Conservation (phyloP, 2,329 filamentous ascomycete species). For the Aureobasidium zeae region DNA sequence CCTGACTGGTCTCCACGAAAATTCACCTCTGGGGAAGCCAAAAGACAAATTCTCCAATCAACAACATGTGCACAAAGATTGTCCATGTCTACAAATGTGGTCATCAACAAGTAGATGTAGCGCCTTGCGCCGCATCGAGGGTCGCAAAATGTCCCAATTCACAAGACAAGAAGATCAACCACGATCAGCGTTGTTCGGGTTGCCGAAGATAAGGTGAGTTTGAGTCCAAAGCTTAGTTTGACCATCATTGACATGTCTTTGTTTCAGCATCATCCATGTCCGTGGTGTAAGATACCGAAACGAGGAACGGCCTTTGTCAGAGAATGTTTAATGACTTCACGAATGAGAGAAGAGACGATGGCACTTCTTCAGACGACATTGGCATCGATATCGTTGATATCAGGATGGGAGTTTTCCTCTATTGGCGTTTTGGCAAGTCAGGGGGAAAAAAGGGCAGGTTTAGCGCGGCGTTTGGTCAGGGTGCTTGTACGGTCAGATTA, state of each 20-base stretch:
- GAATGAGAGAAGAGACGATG: slow-evolving; percentile 5
- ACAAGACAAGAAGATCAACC: slow-evolving; percentile 38
- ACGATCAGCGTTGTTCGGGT: slow-evolving; percentile 39
- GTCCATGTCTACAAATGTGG: slow-evolving; percentile 41
- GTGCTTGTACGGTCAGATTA: slow-evolving; percentile 1
- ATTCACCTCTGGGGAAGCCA: background rate
- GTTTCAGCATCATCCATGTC: background rate
- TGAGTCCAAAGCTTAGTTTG: background rate
- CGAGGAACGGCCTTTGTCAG: background rate
- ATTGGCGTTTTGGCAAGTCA: slow-evolving; percentile 12
- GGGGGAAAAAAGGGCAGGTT: slow-evolving; percentile 10
- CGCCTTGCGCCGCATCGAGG: slow-evolving; percentile 39
- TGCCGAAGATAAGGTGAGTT: slow-evolving; percentile 33
- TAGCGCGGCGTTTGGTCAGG: slow-evolving; percentile 14
- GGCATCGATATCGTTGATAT: slow-evolving; percentile 1
- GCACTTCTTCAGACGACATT: background rate
- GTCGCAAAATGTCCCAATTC: slow-evolving; percentile 32
- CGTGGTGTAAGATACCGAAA: background rate
- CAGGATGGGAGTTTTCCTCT: slow-evolving; percentile 6
- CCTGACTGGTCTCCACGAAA: slow-evolving; percentile 1
- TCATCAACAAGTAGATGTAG: slow-evolving; percentile 35
- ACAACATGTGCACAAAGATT: slow-evolving; percentile 39
- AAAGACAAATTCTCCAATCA: too few relatives aligned
- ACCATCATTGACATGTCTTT: background rate
- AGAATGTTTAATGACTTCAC: slow-evolving; percentile 14